Evolutionary conservation across 768 basidiomycete species (phyloP), one percentile per base, ranked within the genome.

Genomic region (Naematelia aurantialba): DNA sequence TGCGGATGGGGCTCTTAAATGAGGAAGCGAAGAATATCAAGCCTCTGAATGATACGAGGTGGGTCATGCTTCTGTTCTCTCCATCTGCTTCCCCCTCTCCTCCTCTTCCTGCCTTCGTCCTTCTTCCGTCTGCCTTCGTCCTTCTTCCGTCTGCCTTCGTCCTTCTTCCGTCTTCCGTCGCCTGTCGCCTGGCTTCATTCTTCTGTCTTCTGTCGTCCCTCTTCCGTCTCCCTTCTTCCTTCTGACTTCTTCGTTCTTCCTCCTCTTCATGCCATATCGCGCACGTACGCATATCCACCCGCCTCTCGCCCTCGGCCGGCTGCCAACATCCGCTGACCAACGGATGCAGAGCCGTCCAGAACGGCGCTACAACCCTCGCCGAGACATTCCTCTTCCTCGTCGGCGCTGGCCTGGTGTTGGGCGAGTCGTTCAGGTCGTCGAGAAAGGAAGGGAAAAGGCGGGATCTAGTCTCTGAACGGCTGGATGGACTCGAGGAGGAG

Each of bases 41-140:
- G 52, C 76, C 76, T 17, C 45, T 77, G 44, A 77, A 77, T 49
- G 76, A 77, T 52, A 69, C 72, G 1, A 68, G 71, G 75, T 73
- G 51, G 51, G 73, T 63, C 10, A 8, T 5, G 14, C 44, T 3
- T 19, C 13, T 25, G 25, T 31, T 51, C 29, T 10, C 29, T 4
- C 12, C 10, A n/a, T 25, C 17, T 25, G 5, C n/a, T n/a, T 29
- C 14, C 58, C 21, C 42, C 30, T 21, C 51, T 10, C n/a, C 30
- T 13, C 12, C 48, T 0, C 1, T 19, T 30, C 31, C 22, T 11
- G 10, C 39, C 17, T 27, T 42, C 19, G 29, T 22, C 19, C 39
- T 26, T 26, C n/a, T 5, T 11, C 13, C 17, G n/a, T 47, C 34
- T 8, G 8, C 34, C 17, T 8, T 39, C 34, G 21, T 21, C 22